A percentile compares a stretch with the other conserved stretches of the same genome.
Evolutionary conservation across 169 alveolate species (phyloP).

Genomic region (Perkinsus olseni): DNA sequence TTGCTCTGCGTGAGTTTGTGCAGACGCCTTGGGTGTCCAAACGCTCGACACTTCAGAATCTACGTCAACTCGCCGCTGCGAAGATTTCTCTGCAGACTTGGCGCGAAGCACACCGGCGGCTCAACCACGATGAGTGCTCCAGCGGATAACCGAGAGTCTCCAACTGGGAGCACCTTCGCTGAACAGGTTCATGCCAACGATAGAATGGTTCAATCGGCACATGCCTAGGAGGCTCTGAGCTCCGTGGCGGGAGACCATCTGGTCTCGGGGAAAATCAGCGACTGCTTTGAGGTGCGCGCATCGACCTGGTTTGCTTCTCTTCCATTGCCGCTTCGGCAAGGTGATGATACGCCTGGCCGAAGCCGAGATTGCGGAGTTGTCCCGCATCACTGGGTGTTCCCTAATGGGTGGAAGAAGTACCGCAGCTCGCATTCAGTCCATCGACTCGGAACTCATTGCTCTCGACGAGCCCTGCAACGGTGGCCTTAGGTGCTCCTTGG

Average conservation of each 20-base stretch:
- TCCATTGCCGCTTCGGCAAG: too few species aligned
- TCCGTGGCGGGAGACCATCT: neutral
- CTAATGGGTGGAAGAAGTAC: too few species aligned
- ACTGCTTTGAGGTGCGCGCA: neutral
- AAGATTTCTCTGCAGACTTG: neutral
- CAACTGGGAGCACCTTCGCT: neutral
- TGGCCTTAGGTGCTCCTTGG: too few species aligned
- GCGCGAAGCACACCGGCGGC: neutral
- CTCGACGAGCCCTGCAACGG: too few species aligned
- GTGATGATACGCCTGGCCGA: neutral
- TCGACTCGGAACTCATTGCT: too few species aligned
- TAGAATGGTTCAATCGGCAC: neutral
- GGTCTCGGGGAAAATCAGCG: neutral
- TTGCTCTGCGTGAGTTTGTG: too few species aligned
- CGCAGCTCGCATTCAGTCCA: too few species aligned
- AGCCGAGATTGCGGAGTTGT: neutral
- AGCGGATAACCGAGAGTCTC: neutral
- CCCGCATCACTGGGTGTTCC: too few species aligned
- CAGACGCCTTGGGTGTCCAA: neutral
- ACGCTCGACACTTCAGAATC: neutral
- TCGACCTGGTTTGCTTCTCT: too few species aligned
- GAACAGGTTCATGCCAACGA: neutral
- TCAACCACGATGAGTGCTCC: too few species aligned
- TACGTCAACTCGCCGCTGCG: neutral
- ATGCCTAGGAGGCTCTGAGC: neutral